phyloP scores from a whole-genome alignment of 139 green algal genomes.

The Nannochloris sp. region DNA sequence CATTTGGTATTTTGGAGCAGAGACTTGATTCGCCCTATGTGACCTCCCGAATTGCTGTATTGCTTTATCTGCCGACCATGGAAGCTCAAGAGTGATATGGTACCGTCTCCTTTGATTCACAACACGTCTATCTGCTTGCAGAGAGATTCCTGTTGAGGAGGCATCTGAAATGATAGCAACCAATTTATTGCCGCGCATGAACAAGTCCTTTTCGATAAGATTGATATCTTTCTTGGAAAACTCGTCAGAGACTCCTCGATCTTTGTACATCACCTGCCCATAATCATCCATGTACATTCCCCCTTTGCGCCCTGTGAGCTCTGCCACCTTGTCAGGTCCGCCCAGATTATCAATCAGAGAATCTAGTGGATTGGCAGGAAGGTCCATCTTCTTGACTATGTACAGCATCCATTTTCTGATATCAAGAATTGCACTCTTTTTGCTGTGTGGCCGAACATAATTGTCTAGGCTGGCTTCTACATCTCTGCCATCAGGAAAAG shows the following conservation, averaged over 20 bases:
- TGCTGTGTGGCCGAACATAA: not conserved
- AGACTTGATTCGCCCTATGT: constrained; percentile 37
- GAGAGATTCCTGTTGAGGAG: constrained; percentile 51
- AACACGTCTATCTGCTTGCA: constrained; percentile 42
- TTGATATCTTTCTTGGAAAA: constrained; percentile 18
- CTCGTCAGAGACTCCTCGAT: constrained; percentile 38
- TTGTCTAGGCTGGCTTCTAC: not conserved
- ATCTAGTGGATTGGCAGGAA: constrained; percentile 84
- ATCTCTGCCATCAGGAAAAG: not conserved
- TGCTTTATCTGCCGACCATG: constrained; percentile 83
- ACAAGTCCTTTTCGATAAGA: constrained; percentile 21
- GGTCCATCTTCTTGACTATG: constrained; percentile 32
- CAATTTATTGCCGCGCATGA: constrained; percentile 57
- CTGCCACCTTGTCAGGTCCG: constrained; percentile 48
- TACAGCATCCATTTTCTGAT: constrained; percentile 26
- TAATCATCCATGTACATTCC: constrained; percentile 27
- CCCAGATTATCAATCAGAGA: constrained; percentile 70
- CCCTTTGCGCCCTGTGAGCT: constrained; percentile 69
- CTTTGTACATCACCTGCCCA: constrained; percentile 47
- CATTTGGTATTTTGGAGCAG: constrained; percentile 50
- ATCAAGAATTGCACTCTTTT: not conserved
- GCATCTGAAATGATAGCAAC: constrained; percentile 90
- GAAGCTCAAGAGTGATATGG: constrained; percentile 86
- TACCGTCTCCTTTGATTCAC: constrained; percentile 47
- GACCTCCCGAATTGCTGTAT: constrained; percentile 82